Conservation (phyloP, 495 filamentous ascomycete genomes). For the Durotheca rogersii region DNA sequence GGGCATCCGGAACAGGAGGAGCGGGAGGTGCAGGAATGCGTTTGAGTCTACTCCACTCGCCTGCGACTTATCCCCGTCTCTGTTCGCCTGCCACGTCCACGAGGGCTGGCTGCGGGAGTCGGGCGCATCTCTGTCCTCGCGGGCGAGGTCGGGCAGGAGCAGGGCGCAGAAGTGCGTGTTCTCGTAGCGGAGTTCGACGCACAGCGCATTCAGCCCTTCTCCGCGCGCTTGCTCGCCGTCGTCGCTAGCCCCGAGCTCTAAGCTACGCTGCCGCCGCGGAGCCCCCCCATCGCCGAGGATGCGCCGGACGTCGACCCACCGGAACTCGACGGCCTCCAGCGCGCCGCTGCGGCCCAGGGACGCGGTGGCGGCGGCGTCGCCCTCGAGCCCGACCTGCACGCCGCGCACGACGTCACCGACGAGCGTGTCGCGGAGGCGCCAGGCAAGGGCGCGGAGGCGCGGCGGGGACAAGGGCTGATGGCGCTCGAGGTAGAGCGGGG, state of each 20-base stretch:
- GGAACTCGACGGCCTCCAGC: conserved; percentile 40
- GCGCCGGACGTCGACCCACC: conserved; percentile 14
- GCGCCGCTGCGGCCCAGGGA: conserved; percentile 40
- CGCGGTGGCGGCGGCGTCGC: conserved; percentile 29
- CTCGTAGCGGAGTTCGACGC: conserved; percentile 44
- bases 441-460: conserved; percentile 39
- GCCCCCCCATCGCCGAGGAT: conserved; percentile 6
- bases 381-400: conserved; percentile 43
- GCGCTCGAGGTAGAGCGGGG: conserved; percentile 43
- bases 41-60: background rate
- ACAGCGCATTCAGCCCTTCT: conserved; percentile 26
- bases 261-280: conserved; percentile 5
- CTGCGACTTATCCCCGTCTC: background rate
- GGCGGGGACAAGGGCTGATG: conserved; percentile 21
- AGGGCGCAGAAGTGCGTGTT: conserved; percentile 41
- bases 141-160: conserved; percentile 38
- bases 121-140: background rate
- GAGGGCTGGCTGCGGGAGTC: conserved; percentile 1
- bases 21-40: conserved; percentile 41
- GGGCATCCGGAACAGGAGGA: conserved; percentile 51
- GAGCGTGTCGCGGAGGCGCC: conserved; percentile 43
- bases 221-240: background rate
- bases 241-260: conserved; percentile 9
- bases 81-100: conserved; percentile 25
- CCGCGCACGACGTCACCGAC: conserved; percentile 53